Conservation (phyloP, 139 green algal genomes). For the Chlorella sp. region DNA sequence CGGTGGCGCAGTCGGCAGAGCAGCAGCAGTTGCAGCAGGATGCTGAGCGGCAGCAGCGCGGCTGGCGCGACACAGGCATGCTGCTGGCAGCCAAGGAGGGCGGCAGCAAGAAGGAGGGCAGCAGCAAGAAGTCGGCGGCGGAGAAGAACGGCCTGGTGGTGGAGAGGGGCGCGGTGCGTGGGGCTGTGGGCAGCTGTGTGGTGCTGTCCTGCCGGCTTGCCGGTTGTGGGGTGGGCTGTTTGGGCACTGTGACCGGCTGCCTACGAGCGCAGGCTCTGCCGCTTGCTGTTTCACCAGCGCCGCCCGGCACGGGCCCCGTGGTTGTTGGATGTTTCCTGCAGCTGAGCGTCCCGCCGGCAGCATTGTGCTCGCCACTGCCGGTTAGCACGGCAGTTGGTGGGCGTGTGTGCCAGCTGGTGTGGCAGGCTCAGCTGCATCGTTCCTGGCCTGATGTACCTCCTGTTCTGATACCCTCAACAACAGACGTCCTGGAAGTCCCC, state of each 20-base stretch:
- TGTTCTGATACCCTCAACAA: too few species aligned
- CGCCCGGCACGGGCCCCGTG: too few species aligned
- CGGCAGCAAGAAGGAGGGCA: not conserved
- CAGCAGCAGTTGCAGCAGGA: slow-evolving; percentile 13
- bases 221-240: too few species aligned
- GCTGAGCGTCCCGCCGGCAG: too few species aligned
- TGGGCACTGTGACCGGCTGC: too few species aligned
- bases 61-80: slow-evolving; percentile 42
- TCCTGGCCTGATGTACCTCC: too few species aligned
- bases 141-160: not conserved
- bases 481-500: too few species aligned
- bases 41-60: not conserved
- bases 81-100: slow-evolving; percentile 19
- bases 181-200: not conserved
- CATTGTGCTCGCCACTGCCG: too few species aligned
- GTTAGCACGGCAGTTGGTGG: too few species aligned
- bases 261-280: not conserved
- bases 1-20: not conserved
- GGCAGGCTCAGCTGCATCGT: too few species aligned
- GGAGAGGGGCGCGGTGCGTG: not conserved
- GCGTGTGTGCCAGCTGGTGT: not conserved
- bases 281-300: not conserved
- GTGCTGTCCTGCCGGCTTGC: not conserved
- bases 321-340: too few species aligned
- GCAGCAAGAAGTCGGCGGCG: not conserved